Conservation (phyloP, 2,329 filamentous ascomycete species). For the Ustulina deusta region DNA sequence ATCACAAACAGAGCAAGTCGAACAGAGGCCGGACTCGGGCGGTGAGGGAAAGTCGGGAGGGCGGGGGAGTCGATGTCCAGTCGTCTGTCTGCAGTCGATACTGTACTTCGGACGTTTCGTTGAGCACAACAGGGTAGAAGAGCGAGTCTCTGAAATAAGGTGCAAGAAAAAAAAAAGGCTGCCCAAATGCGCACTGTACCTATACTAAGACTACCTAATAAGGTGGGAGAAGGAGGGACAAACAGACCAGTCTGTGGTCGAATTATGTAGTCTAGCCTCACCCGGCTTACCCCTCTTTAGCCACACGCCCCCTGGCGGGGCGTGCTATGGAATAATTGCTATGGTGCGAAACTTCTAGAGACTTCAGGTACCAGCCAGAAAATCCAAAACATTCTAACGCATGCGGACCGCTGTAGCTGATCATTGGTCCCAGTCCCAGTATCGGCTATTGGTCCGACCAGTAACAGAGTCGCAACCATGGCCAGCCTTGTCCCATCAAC, state of each 20-base stretch:
- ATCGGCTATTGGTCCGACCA: background rate
- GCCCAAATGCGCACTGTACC: conserved; percentile 46
- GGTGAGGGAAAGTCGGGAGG: conserved; percentile 22
- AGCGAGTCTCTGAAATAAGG: conserved; percentile 30
- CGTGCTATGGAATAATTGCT: conserved; percentile 1
- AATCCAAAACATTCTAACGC: conserved; percentile 24
- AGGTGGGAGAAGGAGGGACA: conserved; percentile 39
- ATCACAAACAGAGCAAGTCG: conserved; percentile 28
- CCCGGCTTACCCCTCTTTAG: conserved; percentile 45
- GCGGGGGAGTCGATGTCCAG: conserved; percentile 17
- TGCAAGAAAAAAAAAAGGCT: conserved; percentile 44
- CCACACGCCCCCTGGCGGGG: conserved; percentile 39
- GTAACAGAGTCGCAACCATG: background rate
- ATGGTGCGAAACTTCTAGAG: conserved; percentile 48
- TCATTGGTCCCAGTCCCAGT: background rate
- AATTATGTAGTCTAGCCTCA: conserved; percentile 40
- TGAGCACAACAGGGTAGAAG: conserved; percentile 21
- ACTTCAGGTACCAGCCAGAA: conserved; percentile 42
- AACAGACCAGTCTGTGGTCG: conserved; percentile 20
- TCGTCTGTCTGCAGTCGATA: conserved; percentile 18
- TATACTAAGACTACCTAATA: conserved; percentile 38
- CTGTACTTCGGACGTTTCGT: conserved; percentile 2
- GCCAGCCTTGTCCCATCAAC: conserved; percentile 24
- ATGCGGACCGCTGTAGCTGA: conserved; percentile 20
- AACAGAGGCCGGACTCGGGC: conserved; percentile 13